These are phyloP conservation scores for Gomphus bonarii DNA, from an alignment of 1,284 basidiomycete genomes.

Conservation along the genomic window DNA sequence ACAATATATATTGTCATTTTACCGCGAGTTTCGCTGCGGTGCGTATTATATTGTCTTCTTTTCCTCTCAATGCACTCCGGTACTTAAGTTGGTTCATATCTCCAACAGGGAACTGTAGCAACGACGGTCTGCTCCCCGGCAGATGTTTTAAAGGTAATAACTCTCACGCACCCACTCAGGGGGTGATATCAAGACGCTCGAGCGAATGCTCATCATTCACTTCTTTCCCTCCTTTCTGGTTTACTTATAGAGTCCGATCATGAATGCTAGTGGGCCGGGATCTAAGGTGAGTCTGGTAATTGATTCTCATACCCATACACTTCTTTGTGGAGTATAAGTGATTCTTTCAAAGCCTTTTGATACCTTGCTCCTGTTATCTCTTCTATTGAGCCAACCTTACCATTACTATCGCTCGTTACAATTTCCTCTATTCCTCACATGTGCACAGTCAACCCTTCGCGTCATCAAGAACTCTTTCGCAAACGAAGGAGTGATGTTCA, in stretches of 20 bases:
- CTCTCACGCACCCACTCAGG: not conserved
- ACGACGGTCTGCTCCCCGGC: slow-evolving; percentile 92
- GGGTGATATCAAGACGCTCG: not conserved
- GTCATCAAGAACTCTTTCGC: slow-evolving; percentile 66
- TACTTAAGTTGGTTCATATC: slow-evolving; percentile 6
- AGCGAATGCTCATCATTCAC: slow-evolving; percentile 13
- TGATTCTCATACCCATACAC: too few species aligned
- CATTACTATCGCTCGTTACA: not conserved
- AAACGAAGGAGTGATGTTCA: slow-evolving; percentile 79
- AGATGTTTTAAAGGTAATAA: slow-evolving; percentile 76
- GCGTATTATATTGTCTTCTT: slow-evolving; percentile 20
- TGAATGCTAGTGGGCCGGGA: slow-evolving; percentile 81
- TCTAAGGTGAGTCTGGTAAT: slow-evolving; percentile 40
- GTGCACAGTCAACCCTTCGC: slow-evolving; percentile 49
- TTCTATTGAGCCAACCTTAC: not conserved
- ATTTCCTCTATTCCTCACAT: not conserved
- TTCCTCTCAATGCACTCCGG: not conserved
- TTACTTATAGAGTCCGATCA: slow-evolving; percentile 55
- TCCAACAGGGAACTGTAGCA: slow-evolving; percentile 70
- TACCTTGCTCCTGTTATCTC: not conserved
- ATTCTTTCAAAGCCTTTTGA: too few species aligned
- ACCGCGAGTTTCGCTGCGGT: slow-evolving; percentile 80
- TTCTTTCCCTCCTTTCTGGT: not conserved
- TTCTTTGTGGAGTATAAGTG: too few species aligned
- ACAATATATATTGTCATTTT: slow-evolving; percentile 77